Percentiles rank a stretch among this genome's conserved stretches.
Conservation (phyloP, 1,284 basidiomycete genomes). For the Trichosporon coremiiforme region DNA sequence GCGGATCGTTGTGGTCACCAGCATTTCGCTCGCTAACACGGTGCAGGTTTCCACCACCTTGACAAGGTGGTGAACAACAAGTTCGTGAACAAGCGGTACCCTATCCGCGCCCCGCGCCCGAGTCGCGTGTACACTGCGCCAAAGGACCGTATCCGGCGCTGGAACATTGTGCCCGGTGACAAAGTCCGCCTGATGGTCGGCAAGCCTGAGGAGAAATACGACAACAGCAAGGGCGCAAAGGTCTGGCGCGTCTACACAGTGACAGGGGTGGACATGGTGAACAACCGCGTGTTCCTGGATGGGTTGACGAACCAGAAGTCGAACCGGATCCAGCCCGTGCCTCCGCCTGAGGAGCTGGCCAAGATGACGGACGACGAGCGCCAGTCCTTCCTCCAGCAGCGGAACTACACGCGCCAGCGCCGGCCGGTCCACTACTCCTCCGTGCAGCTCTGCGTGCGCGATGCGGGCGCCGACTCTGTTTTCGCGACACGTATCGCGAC, state of each 20-base stretch:
- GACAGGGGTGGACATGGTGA: no score
- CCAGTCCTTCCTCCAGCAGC: slow-evolving; percentile 38
- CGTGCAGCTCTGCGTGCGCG: slow-evolving; percentile 52
- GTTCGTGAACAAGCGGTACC: slow-evolving; percentile 37
- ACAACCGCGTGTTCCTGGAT: no score
- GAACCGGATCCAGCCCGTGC: slow-evolving; percentile 38
- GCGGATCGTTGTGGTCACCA: no score
- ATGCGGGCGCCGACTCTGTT: slow-evolving; percentile 36
- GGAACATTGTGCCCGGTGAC: no score
- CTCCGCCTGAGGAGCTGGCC: slow-evolving; percentile 37
- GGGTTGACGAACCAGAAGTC: slow-evolving; percentile 49
- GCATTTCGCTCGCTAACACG: no score
- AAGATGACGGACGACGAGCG: slow-evolving; percentile 32
- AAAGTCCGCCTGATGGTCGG: no score
- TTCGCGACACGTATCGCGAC: slow-evolving; percentile 51
- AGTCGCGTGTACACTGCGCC: slow-evolving; percentile 42
- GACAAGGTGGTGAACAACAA: slow-evolving; percentile 31
- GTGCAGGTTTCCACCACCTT: slow-evolving; percentile 45
- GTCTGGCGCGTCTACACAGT: no score
- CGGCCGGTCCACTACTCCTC: slow-evolving; percentile 53
- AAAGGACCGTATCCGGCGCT: no score
- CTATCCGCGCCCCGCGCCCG: slow-evolving; percentile 42
- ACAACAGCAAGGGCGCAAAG: no score
- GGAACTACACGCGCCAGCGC: slow-evolving; percentile 37
- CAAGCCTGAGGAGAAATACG: no score